Evolutionary conservation across 179 eudicot species (phyloP), one percentile per base, ranked within the genome.

Genomic region (Camellia oleifera): DNA sequence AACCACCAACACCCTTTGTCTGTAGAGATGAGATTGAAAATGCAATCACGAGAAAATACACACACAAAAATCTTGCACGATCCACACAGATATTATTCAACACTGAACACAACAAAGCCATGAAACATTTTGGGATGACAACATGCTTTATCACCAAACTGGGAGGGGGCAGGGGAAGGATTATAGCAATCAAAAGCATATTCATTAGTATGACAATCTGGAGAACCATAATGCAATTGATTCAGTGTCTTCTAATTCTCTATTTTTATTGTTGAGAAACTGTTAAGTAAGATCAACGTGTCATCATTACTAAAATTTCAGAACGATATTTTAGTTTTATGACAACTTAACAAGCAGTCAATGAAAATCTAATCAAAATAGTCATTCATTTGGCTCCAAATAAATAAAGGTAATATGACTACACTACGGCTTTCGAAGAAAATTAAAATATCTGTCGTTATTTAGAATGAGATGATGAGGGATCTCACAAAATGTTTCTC

Each of bases 1-100:
- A 71, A 94, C 74, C 66, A 96, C 87, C 77, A 96, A 83, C 67
- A 94, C 90, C 58, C 88, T 92, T 83, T 96, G 97, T 76, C 99
- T 96, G 88, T 69, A 54, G 46, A 77, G 23, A 74, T 69, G 60
- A 53, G 10, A 75, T 69, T 48, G 75, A 8, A 32, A 13, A 52
- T 62, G 75, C 50, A 84, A 72, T 10, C 23, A 67, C 14, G 75
- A 75, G 56, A 58, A 45, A 48, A 57, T 11, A 44, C 8, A n/a
- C 26, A 23, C 26, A 23, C n/a, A n/a, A 23, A 23, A 5, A n/a
- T 10, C 9, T 26, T 53, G 64, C 64, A 52, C 1, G 17, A 54
- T 32, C 54, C 23, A 75, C 56, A 23, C 3, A 26, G 13, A 56
- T 0, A 11, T 54, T 15, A 17, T 17, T 8, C 0, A 40, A 40